phyloP scores from a whole-genome alignment of 2,329 filamentous ascomycete genomes.

The Botrytis sinoallii region DNA sequence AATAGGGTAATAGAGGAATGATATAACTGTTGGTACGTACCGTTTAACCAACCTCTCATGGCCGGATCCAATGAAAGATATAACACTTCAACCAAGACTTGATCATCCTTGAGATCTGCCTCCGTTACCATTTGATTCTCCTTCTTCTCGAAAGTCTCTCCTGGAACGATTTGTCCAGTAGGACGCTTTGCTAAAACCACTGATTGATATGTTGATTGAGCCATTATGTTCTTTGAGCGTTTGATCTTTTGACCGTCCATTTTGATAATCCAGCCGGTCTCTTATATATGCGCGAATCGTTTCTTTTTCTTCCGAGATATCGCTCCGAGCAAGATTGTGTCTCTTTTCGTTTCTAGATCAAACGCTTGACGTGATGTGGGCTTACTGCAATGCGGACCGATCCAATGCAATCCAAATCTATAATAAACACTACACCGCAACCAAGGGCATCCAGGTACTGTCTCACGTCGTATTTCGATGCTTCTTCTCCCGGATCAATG shows the following conservation, averaged over 20 bases:
- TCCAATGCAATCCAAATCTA: not conserved
- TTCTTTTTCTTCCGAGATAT: not conserved
- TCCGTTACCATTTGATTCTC: constrained; percentile 46
- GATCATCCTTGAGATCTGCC: constrained; percentile 56
- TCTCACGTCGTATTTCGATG: not conserved
- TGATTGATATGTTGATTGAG: constrained; percentile 35
- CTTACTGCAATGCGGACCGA: constrained; percentile 3
- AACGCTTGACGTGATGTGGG: not conserved
- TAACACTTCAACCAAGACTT: constrained; percentile 58
- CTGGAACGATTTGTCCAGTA: constrained; percentile 56
- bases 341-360: constrained; percentile 1
- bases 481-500: not conserved
- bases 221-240: constrained; percentile 33
- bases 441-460: not conserved
- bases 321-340: not conserved
- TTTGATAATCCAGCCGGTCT: not conserved
- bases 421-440: not conserved
- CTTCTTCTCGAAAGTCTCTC: constrained; percentile 60
- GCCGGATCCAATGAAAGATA: constrained; percentile 71
- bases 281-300: constrained; percentile 19
- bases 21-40: constrained; percentile 37
- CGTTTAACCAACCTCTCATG: constrained; percentile 71
- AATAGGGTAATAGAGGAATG: constrained; percentile 13
- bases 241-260: constrained; percentile 18
- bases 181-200: constrained; percentile 65